These are phyloP conservation scores for Talaromyces sp. DNA, from an alignment of 2,329 filamentous ascomycete genomes.

Conservation along the genomic window DNA sequence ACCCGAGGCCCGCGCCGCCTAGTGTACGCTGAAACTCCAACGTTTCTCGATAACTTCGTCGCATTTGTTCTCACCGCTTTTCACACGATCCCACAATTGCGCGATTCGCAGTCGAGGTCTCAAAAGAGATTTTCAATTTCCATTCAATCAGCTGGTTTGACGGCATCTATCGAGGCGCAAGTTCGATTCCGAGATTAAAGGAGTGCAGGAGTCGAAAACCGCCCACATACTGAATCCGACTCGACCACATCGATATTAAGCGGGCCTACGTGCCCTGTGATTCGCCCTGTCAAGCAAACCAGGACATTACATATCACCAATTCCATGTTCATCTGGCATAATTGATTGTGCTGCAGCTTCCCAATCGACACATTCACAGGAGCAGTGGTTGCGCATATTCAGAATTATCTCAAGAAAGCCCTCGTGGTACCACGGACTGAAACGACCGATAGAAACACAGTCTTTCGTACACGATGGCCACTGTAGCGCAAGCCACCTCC, in stretches of 20 bases:
- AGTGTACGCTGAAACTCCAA: conserved; percentile 2
- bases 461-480: conserved; percentile 30
- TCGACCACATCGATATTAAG: not conserved
- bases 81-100: not conserved
- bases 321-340: not conserved
- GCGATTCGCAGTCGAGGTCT: not conserved
- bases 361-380: not conserved
- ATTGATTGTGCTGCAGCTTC: not conserved
- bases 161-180: not conserved
- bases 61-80: not conserved
- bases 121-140: not conserved
- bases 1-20: not conserved
- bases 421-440: not conserved
- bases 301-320: not conserved
- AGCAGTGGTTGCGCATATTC: not conserved
- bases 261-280: not conserved
- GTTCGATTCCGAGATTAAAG: not conserved
- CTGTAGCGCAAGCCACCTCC: conserved; percentile 32
- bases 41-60: not conserved
- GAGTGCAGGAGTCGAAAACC: not conserved
- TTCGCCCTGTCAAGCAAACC: not conserved
- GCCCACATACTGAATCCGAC: not conserved
- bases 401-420: not conserved
- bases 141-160: not conserved
- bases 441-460: not conserved